Base-by-base conservation (phyloP, 108 stramenopile species). In the Cyclotella baltica region DNA sequence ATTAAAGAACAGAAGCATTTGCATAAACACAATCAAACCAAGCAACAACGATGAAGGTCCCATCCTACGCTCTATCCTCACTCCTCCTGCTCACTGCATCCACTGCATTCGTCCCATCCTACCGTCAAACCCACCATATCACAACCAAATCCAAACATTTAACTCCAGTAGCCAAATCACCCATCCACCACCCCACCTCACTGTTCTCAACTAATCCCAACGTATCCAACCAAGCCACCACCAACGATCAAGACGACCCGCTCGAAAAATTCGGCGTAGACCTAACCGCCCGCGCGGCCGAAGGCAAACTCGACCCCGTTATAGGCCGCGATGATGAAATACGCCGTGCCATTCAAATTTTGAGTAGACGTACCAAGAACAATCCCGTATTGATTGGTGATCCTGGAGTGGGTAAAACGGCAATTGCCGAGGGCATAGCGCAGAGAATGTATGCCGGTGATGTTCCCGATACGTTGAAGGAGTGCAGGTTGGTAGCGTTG, bases 271-370 rank as follows among this genome's bases (percentile, higher is more conserved):
- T 98, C 75, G 94, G 96, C 0, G 83, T 97, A 30, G 99, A 99
- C 76, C 96, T 99, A 62, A 98, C 98, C 6, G 85, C 86, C 52
- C 88, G 83, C 15, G 99, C 95, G 19, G 80, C 75, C 27, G 76
- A 91, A 48, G 94, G 94, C 28, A 91, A 93, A 51, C 76, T 96
- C 10, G 98, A 99, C 79, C 99, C 98, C 4, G 99, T 99, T 30
- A 98, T 99, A 76, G 99, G 99, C 8, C 87, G 99, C 8, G 99
- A 99, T 69, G 97, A 97, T 52, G 98, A 99, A 81, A 98, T 99
- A 68, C 94, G 99, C 20, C 86, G 88, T 28, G 98, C 91, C 38
- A 96, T 99, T 76, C 97, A 97, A 77, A 97, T 99, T 56, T 87
- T 99, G 29, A 90, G 91, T 58, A 89, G 99, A 23, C 88, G 98